These are phyloP conservation scores for Sporothrix phasma DNA, from an alignment of 2,329 filamentous ascomycete genomes.

Conservation along the genomic window DNA sequence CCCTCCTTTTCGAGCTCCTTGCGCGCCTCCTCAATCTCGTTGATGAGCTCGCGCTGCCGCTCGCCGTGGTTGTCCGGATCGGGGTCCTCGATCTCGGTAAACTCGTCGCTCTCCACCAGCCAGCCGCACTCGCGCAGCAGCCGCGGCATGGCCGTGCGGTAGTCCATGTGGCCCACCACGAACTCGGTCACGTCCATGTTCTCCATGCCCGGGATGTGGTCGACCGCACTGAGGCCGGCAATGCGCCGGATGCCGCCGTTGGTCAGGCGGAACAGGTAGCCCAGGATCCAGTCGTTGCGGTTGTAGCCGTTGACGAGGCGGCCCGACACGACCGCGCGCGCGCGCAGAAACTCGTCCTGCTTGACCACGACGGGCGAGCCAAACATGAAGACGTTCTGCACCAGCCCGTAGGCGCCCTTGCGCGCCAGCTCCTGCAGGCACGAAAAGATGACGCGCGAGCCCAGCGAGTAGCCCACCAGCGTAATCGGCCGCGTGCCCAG, in stretches of 20 bases:
- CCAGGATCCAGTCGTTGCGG: constrained; percentile 92
- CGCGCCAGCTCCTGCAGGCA: constrained; percentile 79
- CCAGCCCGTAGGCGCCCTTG: constrained; percentile 72
- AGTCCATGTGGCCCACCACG: constrained; percentile 92
- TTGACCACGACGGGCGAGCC: constrained; percentile 87
- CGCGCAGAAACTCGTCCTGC: constrained; percentile 76
- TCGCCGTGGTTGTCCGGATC: constrained; percentile 87
- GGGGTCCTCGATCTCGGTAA: constrained; percentile 91
- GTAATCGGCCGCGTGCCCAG: constrained; percentile 86
- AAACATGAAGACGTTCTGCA: constrained; percentile 94
- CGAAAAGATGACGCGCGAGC: constrained; percentile 83
- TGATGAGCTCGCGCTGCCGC: constrained; percentile 85
- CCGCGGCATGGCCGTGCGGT: constrained; percentile 82
- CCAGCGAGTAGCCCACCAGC: constrained; percentile 87
- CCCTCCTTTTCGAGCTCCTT: constrained; percentile 75
- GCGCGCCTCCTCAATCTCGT: constrained; percentile 90
- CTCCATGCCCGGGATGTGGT: constrained; percentile 70
- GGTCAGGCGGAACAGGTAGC: constrained; percentile 90
- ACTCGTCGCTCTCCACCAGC: constrained; percentile 86
- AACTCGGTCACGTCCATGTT: constrained; percentile 80
- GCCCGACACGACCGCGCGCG: constrained; percentile 77
- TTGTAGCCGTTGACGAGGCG: constrained; percentile 92
- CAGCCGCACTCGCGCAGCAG: constrained; percentile 82
- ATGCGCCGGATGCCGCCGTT: constrained; percentile 83
- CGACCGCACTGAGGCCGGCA: constrained; percentile 69